Base-by-base conservation (phyloP, 805 yeast species). In the Cyberlindnera misumaiensis region DNA sequence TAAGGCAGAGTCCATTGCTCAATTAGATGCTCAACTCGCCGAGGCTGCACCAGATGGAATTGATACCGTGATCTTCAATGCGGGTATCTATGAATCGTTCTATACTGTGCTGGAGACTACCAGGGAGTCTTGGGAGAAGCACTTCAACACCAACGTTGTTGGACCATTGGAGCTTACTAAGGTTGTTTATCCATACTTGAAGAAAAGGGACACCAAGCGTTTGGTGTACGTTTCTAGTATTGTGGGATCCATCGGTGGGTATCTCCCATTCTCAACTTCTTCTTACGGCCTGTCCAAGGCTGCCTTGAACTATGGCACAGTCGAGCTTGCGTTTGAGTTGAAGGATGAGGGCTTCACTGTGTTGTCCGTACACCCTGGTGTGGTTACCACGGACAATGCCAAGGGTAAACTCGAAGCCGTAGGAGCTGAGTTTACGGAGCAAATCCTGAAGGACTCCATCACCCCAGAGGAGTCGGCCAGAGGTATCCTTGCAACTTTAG, bases 241-340 rank as follows among this genome's bases (percentile, higher is more conserved):
- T 10, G 59, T 52, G 3, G 65, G 55, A 3, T 51, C 58, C n/a
- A 43, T 55, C n/a, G 40, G 42, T 15, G 17, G 25, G 2, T 30
- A 24, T 11, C 43, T 28, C 2, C 49, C 36, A 26, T 12, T 42
- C 11, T 42, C 47, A 7, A 30, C 36, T 16, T 44, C 54, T 14
- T 58, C 60, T 24, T 65, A 65, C 41, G 67, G 66, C 3, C 51
- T 49, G 34, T 59, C 66, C 9, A 64, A 65, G 45, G 63, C 67
- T 10, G 68, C 64, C 1, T 44, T 64, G 41, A 64, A 65, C 50
- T 56, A 49, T 44, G 47, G 42, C 28, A 14, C 16, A 11, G 25
- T 11, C 4, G 51, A 51, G 24, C 30, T 65, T 31, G 40, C 58
- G 28, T 11, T 15, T 26, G 67, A 64, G 36, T 36, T 54, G 14